A percentile compares a stretch with the other conserved stretches of the same genome.
phyloP scores from a whole-genome alignment of 2,329 filamentous ascomycete genomes.

The Penicillium corylophilum region DNA sequence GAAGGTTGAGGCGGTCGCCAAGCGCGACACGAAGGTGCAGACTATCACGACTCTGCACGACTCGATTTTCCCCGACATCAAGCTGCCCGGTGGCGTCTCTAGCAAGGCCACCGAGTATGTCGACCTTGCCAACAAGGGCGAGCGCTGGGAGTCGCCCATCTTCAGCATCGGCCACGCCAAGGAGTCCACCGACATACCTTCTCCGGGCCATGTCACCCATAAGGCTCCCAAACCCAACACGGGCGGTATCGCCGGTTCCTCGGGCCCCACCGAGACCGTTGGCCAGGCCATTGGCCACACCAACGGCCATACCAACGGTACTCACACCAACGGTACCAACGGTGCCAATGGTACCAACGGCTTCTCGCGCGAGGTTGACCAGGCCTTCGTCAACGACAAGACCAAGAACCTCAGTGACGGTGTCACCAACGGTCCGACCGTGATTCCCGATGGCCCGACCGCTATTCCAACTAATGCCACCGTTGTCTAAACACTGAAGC shows the following conservation, averaged over 20 bases:
- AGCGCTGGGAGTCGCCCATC: constrained; percentile 91
- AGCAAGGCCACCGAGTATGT: constrained; percentile 93
- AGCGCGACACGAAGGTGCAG: constrained; percentile 71
- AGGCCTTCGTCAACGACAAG: constrained; percentile 31
- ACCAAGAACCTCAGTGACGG: constrained; percentile 7
- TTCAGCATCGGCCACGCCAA: constrained; percentile 81
- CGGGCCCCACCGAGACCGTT: background rate
- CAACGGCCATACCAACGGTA: constrained; percentile 17
- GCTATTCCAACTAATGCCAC: constrained; percentile 4
- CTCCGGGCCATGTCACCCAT: constrained; percentile 53
- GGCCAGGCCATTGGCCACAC: constrained; percentile 29
- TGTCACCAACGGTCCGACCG: too few species aligned
- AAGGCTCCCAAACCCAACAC: constrained; percentile 59
- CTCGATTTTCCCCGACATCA: constrained; percentile 86
- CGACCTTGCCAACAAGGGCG: constrained; percentile 80
- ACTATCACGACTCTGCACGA: constrained; percentile 83
- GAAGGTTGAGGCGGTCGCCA: constrained; percentile 63
- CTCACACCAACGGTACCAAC: background rate
- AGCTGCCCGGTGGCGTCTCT: constrained; percentile 83
- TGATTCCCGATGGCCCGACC: background rate
- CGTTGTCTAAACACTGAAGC: background rate
- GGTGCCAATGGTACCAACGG: constrained; percentile 12
- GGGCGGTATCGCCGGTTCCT: constrained; percentile 20
- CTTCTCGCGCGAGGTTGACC: constrained; percentile 34
- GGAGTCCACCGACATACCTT: constrained; percentile 70